These are phyloP conservation scores for Edaphochlamys debaryana DNA, from an alignment of 139 green algal species.

Conservation along the genomic window DNA sequence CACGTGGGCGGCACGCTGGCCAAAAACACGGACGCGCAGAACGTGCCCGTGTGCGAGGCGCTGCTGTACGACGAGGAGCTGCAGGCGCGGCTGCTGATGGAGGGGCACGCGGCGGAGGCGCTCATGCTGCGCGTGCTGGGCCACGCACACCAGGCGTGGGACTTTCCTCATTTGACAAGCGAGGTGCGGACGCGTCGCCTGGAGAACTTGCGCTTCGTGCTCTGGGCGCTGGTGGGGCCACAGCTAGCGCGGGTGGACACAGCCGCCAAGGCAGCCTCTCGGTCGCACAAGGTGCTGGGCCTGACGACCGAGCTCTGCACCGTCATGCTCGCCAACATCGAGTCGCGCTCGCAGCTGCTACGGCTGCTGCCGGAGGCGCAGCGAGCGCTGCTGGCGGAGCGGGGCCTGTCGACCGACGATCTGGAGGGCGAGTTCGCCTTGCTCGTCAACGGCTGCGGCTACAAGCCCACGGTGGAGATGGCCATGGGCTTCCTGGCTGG, in stretches of 20 bases:
- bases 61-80: slow-evolving; percentile 1
- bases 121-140: too few relatives aligned
- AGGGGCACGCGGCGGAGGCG: neutral
- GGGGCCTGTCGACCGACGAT: slow-evolving; percentile 1
- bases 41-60: neutral
- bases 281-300: neutral
- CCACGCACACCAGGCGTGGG: too few relatives aligned
- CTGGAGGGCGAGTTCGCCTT: neutral
- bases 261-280: too few relatives aligned
- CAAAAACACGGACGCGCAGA: neutral
- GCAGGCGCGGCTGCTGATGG: neutral
- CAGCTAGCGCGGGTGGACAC: too few relatives aligned
- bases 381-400: neutral
- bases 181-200: too few relatives aligned
- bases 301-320: neutral
- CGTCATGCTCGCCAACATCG: neutral
- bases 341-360: neutral
- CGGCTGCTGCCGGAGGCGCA: too few relatives aligned
- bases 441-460: slow-evolving; percentile 2
- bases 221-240: too few relatives aligned
- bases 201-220: too few relatives aligned
- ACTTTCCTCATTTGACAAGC: too few relatives aligned
- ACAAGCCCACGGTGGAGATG: neutral
- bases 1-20: too few relatives aligned
- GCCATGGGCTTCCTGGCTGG: neutral